Evolutionary conservation across 2,329 filamentous ascomycete species (phyloP), one percentile per base, ranked within the genome.

Genomic region (Calonectria pseudoreteaudii): DNA sequence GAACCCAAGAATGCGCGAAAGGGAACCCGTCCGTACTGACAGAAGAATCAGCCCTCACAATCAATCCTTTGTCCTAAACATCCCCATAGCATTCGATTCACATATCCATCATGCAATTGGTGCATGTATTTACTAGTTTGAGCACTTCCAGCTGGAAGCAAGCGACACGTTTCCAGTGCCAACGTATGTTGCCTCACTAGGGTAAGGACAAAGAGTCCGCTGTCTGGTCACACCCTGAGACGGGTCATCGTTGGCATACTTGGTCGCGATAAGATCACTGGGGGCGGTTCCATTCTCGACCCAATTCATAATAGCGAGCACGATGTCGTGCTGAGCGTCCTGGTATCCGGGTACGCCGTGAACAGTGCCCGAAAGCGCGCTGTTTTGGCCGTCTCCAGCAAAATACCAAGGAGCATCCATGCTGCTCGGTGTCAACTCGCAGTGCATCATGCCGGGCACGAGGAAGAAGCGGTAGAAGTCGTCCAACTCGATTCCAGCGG

Each of bases 121-220:
- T 10, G 7, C 14, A 53, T n/a, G 4, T 9, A 9, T 20, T 16
- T 41, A 26, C 36, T 10, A 36, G 56, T 26, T 26, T 4, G 56
- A 60, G 8, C 64, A 66, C 2, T 30, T 36, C 64, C 44, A 66
- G 30, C 44, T 52, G 9, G 41, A 50, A 2, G 64, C 41, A 20
- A 49, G 30, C n/a, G 41, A 50, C 8, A 38, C 30, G 26, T 50
- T 50, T 52, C 64, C 64, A 52, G 41, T 36, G 31, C 64, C 41
- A 20, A 20, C 14, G 9, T 50, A 66, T 36, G 28, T 66, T 23
- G 64, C 64, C 28, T 34, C 30, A 23, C 31, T 49, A 20, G 84
- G 83, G 67, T 84, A 86, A 28, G 83, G 81, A 77, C 89, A 91
- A 66, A 90, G 78, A 7, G 85, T 85, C 44, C 88, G 83, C 76